These are phyloP conservation scores for Nakaseomyces nivariensis DNA, from an alignment of 1,139 yeast species.

Conservation along the genomic window DNA sequence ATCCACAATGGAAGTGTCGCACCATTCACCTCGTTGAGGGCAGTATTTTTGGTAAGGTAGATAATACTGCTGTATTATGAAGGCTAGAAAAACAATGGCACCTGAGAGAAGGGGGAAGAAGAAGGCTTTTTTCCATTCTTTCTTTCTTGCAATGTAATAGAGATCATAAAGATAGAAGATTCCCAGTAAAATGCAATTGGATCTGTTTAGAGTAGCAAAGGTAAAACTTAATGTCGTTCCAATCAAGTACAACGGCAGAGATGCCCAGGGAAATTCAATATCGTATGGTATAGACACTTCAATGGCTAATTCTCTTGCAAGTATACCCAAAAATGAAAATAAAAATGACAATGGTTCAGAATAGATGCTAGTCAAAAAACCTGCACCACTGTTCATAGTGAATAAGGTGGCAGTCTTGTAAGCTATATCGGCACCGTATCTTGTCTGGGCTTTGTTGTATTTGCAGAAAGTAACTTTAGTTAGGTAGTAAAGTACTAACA, in stretches of 20 bases:
- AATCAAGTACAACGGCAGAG: slow-evolving; percentile 28
- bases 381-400: slow-evolving; percentile 67
- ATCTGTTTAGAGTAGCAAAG: slow-evolving; percentile 51
- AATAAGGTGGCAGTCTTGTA: slow-evolving; percentile 37
- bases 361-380: slow-evolving; percentile 66
- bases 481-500: slow-evolving; percentile 41
- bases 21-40: slow-evolving; percentile 73
- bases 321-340: slow-evolving; percentile 52
- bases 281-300: slow-evolving; percentile 12
- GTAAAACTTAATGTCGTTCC: slow-evolving; percentile 53
- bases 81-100: slow-evolving; percentile 37
- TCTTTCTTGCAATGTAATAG: slow-evolving; percentile 22
- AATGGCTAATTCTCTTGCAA: slow-evolving; percentile 35
- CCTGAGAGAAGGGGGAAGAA: slow-evolving; percentile 44
- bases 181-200: slow-evolving; percentile 72
- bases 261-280: slow-evolving; percentile 9
- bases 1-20: slow-evolving; percentile 30
- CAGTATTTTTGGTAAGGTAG: slow-evolving; percentile 54
- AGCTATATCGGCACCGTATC: slow-evolving; percentile 11
- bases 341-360: slow-evolving; percentile 68
- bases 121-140: slow-evolving; percentile 13
- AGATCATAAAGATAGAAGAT: slow-evolving; percentile 53
- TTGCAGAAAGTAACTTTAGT: slow-evolving; percentile 35
- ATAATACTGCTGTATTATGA: slow-evolving; percentile 38
- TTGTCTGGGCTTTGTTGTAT: slow-evolving; percentile 1